Evolutionary conservation across 2,329 filamentous ascomycete species (phyloP), one percentile per base, ranked within the genome.

Genomic region (Trichoderma atrobrunneum): DNA sequence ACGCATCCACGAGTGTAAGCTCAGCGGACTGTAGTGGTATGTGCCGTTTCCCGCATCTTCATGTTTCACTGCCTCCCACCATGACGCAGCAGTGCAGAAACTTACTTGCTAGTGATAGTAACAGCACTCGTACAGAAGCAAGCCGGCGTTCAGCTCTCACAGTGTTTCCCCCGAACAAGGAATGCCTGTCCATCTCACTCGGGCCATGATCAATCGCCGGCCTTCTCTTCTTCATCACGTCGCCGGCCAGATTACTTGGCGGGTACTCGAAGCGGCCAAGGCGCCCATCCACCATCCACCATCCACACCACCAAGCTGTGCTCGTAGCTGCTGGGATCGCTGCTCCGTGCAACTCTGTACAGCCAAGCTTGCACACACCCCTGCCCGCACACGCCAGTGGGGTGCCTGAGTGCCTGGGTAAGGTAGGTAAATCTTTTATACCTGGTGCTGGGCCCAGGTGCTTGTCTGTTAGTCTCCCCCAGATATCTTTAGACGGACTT

Each of bases 401-500:
- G 61, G 69, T 70, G 59, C 57, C 26, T 34, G 60, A 57, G 48
- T 57, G 48, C 48, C 32, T 24, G 34, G 24, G 32, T n/a, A 43
- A 30, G 57, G 16, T n/a, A 43, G 39, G 39, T 51, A 21, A 21
- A 51, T 21, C 43, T 51, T 61, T 60, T 34, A 63, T 63, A 34
- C 48, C 59, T 60, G 56, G 54, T 59, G 30, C 8, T 32, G 30
- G 28, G 32, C n/a, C 43, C 21, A 3, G 51, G 18, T 57, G 69
- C 69, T 65, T 32, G 32, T 61, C 32, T 67, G 70, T 65, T 72
- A 60, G 60, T 60, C 68, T 73, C 68, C 63, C 69, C 72, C 72
- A 65, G 68, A 68, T 72, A 73, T 73, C 63, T 73, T 57, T 71
- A 63, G 72, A 68, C 63, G 39, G 56, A 39, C 36, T 21, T 62